phyloP scores from a whole-genome alignment of 805 yeast species.

The Blastobotrys robertii region DNA sequence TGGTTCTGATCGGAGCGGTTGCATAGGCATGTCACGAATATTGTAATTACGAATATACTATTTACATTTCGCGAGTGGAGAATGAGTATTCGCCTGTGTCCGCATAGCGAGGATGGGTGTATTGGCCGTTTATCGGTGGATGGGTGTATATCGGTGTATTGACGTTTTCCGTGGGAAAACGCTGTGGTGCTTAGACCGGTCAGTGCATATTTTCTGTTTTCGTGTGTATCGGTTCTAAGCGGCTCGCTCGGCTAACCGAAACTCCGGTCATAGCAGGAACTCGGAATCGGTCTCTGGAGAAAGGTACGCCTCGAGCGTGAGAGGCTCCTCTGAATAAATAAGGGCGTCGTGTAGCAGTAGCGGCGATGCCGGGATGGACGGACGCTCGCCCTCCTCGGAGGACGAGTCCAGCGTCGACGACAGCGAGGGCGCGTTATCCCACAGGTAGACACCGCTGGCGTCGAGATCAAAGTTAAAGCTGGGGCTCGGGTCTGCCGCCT shows the following conservation, averaged over 20 bases:
- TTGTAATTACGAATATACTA: not conserved
- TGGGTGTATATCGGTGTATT: no score
- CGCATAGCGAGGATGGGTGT: not conserved
- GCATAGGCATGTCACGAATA: no score
- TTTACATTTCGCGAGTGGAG: no score
- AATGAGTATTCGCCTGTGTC: not conserved
- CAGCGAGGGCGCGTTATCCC: not conserved
- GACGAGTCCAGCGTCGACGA: not conserved
- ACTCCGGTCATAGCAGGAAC: conserved; percentile 7
- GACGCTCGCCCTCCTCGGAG: not conserved
- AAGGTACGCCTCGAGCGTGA: conserved; percentile 15
- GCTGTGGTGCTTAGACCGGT: no score
- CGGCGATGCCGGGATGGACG: not conserved
- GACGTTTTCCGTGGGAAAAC: no score
- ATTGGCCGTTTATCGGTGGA: no score
- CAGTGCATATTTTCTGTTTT: no score
- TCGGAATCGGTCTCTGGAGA: conserved; percentile 18
- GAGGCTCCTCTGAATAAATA: conserved; percentile 5
- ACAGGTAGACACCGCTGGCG: not conserved
- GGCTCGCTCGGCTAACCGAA: conserved; percentile 5
- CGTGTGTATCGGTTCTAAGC: not conserved
- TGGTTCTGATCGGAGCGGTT: no score
- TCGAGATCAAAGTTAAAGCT: not conserved
- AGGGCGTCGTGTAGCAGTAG: not conserved
- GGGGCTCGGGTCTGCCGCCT: not conserved